Evolutionary conservation across 352 stramenopile genomes (phyloP).

Genomic region (Phytopythium chamaehyphon): DNA sequence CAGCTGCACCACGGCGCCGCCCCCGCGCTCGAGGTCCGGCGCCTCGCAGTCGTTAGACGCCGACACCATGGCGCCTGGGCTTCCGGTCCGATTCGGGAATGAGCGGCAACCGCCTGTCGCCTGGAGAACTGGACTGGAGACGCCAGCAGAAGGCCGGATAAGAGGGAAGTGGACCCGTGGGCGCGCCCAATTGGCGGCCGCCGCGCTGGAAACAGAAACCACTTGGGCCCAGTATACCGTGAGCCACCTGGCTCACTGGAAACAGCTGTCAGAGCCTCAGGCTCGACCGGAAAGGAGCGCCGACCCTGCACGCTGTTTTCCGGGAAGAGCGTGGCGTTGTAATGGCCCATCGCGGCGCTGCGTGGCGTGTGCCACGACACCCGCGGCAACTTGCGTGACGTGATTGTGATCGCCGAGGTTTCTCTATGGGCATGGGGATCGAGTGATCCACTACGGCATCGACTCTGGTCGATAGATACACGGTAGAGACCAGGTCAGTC

Average conservation of each 20-base stretch:
- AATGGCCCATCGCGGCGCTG: neutral
- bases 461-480: too few species aligned
- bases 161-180: constrained; percentile 4
- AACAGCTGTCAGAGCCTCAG: too few species aligned
- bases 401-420: too few species aligned
- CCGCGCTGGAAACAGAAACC: neutral
- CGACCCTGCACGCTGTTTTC: constrained; percentile 1
- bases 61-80: constrained; percentile 3
- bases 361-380: too few species aligned
- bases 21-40: constrained; percentile 8
- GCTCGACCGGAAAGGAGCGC: too few species aligned
- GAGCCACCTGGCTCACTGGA: neutral
- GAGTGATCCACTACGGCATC: too few species aligned
- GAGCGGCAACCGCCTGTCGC: neutral
- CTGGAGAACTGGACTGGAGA: neutral
- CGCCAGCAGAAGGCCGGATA: neutral
- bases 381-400: too few species aligned
- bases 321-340: constrained; percentile 1
- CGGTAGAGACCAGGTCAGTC: too few species aligned
- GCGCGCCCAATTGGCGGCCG: neutral
- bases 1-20: constrained; percentile 41
- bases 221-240: neutral
- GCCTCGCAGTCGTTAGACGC: constrained; percentile 2
- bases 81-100: constrained; percentile 4
- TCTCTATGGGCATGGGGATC: too few species aligned